Evolutionary conservation across 1,139 yeast genomes (phyloP).

Genomic region (Debaryomyces sp.): DNA sequence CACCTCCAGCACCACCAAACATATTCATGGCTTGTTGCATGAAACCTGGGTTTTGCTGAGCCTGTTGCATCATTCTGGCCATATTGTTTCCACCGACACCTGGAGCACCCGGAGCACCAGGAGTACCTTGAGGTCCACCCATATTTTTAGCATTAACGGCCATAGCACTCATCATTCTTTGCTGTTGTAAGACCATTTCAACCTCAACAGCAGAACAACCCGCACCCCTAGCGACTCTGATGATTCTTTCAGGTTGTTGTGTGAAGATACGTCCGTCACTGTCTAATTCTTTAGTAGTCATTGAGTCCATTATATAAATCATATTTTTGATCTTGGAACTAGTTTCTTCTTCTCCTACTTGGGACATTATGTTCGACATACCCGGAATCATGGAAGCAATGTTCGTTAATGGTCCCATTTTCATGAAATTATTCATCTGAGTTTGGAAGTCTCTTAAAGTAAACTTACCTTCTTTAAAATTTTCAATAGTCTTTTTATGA

Average conservation of each 20-base stretch:
- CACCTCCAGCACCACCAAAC: constrained; percentile 51
- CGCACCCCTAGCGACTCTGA: constrained; percentile 94
- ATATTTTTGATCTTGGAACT: constrained; percentile 78
- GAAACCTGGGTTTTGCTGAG: constrained; percentile 52
- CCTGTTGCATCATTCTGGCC: constrained; percentile 54
- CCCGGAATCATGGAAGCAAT: constrained; percentile 97
- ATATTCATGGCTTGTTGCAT: constrained; percentile 59
- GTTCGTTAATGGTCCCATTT: constrained; percentile 94
- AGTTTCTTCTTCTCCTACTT: constrained; percentile 90
- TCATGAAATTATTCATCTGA: constrained; percentile 92
- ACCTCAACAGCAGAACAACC: constrained; percentile 94
- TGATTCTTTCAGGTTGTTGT: constrained; percentile 80
- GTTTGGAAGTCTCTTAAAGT: constrained; percentile 90
- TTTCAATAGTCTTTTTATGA: constrained; percentile 89
- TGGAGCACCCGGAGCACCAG: constrained; percentile 38
- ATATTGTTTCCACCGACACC: constrained; percentile 35
- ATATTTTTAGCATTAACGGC: constrained; percentile 69
- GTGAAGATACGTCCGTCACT: constrained; percentile 84
- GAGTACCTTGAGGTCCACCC: constrained; percentile 50
- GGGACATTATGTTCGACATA: constrained; percentile 78
- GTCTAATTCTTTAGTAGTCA: constrained; percentile 91
- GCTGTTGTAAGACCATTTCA: constrained; percentile 90
- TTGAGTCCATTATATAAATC: constrained; percentile 93
- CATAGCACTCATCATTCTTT: constrained; percentile 93
- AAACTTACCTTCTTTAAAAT: constrained; percentile 92